Evolutionary conservation across 345 rosid genomes (phyloP), one percentile per base, ranked within the genome.

Genomic region (Lepidium aucheri): DNA sequence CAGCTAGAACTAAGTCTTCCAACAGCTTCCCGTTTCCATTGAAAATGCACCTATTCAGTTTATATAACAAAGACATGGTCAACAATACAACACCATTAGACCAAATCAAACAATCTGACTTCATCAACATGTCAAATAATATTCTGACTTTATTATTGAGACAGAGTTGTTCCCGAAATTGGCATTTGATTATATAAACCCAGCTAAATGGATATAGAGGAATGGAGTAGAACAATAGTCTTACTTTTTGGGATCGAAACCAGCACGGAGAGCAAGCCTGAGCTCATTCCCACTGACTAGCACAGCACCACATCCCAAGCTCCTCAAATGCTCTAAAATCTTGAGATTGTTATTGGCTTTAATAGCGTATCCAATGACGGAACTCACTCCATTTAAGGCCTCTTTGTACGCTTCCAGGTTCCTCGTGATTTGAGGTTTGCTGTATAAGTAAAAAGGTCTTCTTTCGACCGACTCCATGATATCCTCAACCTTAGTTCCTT

Each of bases 251-350:
- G 99, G 97, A 70, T 95, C 95, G 24, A 91, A 91, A 6, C 96
- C 96, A 51, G 97, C 94, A 36, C 63, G 77, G 52, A 91, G 88
- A 38, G 99, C 97, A 78, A 95, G 72, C 60, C 88, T 83, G 47
- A 95, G 95, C 81, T 95, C 99, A 76, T 91, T 91, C 2, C 99
- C 97, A 74, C 96, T 88, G 17, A 91, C 99, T 44, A 95, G 70
- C 7, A 95, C 97, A 77, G 97, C 95, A 49, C 97, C 96, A 74
- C 93, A 95, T 1, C 97, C 99, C 81, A 87, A 62, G 57, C 76
- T 74, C 69, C 97, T 91, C 85, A 88, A 70, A 78, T 91, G 93
- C 85, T 89, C 93, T 87, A 94, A 80, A 73, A 95, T 84, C 91
- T 95, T 91, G 42, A 82, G 77, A 43, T 94, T 95, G 65, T 91